Evolutionary conservation across 129 eudicot species (phyloP), one percentile per base, ranked within the genome.

Genomic region (Cynara cardunculus): DNA sequence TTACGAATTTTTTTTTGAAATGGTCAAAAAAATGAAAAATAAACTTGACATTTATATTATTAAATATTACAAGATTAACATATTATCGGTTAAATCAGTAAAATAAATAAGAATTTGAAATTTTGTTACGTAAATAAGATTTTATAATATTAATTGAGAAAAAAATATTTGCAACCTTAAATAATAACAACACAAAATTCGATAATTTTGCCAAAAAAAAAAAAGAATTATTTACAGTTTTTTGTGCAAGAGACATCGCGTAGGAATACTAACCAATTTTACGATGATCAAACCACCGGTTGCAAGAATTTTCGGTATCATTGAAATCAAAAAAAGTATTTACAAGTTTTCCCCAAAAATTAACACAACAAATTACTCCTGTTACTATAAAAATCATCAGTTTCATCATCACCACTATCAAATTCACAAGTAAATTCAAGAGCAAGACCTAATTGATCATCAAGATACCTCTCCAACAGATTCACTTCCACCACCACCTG

Each of bases 361-460:
- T 14, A 83, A 65, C 82, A 71, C 82, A 77, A 69, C 35, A 83
- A 1, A 41, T 39, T 10, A 66, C 79, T 66, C 71, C 83, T 12
- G 65, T 21, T 14, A 44, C 68, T 19, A 56, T 31, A 75, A 13
- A 25, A 62, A 3, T 81, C 84, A 49, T 68, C 75, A 75, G 13
- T 67, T 69, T 75, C 81, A 56, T 66, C 73, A 83, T 39, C 81
- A 73, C 64, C 87, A 44, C 44, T 79, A 39, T 81, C 88, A 68
- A 69, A 82, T 62, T 81, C 92, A 71, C 80, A 79, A 19, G 74
- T 83, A 49, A 85, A 72, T 37, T 79, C 90, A 68, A 82, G 68
- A 39, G 86, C 93, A 37, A 89, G 90, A 35, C 71, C 74, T 76
- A 89, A 80, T 41, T 89, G 93, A 87, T 89, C 90, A 30, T 87